Conservation (phyloP, 2,329 filamentous ascomycete genomes). For the Boeremia exigua region DNA sequence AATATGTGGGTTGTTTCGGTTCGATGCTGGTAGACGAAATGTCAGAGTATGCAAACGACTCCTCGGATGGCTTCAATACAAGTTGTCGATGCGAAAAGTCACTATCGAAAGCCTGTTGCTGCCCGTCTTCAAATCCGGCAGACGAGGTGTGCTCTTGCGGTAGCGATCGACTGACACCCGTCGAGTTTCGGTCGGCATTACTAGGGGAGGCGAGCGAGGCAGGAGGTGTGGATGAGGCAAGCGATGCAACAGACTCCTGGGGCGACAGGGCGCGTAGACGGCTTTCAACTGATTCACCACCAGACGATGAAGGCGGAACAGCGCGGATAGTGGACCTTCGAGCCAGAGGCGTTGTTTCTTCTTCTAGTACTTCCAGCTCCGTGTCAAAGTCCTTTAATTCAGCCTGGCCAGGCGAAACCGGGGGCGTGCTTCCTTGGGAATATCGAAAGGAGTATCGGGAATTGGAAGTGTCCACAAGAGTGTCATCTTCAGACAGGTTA, state of each 20-base stretch:
- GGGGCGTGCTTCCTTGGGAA: conserved; percentile 49
- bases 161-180: conserved; percentile 34
- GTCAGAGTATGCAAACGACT: conserved; percentile 47
- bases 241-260: conserved; percentile 44
- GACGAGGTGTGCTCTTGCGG: conserved; percentile 34
- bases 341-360: conserved; percentile 34
- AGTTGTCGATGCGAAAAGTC: conserved; percentile 39
- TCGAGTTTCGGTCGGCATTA: conserved; percentile 37
- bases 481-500: conserved; percentile 48
- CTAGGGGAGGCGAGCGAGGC: conserved; percentile 30
- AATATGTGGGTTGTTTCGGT: conserved; percentile 37
- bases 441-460: conserved; percentile 47
- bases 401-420: conserved; percentile 41
- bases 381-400: conserved; percentile 39
- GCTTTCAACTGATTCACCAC: conserved; percentile 35
- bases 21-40: conserved; percentile 43
- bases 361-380: conserved; percentile 43
- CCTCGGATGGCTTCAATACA: conserved; percentile 36
- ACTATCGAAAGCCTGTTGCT: conserved; percentile 43
- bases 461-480: conserved; percentile 44
- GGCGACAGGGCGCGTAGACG: conserved; percentile 45
- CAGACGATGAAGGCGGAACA: conserved; percentile 47
- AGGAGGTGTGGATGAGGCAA: conserved; percentile 41
- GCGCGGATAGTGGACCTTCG: conserved; percentile 45
- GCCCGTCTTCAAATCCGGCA: conserved; percentile 33